Conservation (phyloP, 768 basidiomycete genomes). For the Rhodotorula toruloides region DNA sequence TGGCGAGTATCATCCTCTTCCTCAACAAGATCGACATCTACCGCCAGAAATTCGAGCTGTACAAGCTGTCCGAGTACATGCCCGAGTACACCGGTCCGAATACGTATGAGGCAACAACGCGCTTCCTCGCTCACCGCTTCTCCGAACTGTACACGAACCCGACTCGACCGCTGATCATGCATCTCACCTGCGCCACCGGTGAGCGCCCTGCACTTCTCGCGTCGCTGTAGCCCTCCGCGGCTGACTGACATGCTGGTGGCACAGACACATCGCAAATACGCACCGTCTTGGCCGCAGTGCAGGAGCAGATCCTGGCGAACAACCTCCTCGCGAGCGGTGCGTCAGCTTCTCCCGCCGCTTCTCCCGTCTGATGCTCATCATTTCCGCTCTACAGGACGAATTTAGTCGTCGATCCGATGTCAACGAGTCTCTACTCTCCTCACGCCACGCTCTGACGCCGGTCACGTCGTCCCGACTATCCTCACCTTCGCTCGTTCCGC, state of each 20-base stretch:
- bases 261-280: slow-evolving; percentile 37
- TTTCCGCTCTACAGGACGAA: no score
- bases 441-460: no score
- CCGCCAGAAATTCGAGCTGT: slow-evolving; percentile 78
- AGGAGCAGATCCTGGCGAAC: slow-evolving; percentile 39
- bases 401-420: no score
- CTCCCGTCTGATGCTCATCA: no score
- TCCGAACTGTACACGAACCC: slow-evolving; percentile 84
- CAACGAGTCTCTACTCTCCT: no score
- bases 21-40: slow-evolving; percentile 61
- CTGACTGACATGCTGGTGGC: not conserved
- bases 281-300: slow-evolving; percentile 42
- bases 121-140: slow-evolving; percentile 70
- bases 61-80: slow-evolving; percentile 78
- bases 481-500: no score
- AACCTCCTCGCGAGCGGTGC: slow-evolving; percentile 29
- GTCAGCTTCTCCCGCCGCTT: not conserved
- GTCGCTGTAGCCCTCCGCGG: not conserved
- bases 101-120: slow-evolving; percentile 83
- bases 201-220: not conserved
- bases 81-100: slow-evolving; percentile 77
- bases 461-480: no score
- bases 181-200: slow-evolving; percentile 40
- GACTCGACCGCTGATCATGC: slow-evolving; percentile 47
- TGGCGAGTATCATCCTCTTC: slow-evolving; percentile 70